Conservation (phyloP, 2,329 filamentous ascomycete species). For the Neonectria ditissima region DNA sequence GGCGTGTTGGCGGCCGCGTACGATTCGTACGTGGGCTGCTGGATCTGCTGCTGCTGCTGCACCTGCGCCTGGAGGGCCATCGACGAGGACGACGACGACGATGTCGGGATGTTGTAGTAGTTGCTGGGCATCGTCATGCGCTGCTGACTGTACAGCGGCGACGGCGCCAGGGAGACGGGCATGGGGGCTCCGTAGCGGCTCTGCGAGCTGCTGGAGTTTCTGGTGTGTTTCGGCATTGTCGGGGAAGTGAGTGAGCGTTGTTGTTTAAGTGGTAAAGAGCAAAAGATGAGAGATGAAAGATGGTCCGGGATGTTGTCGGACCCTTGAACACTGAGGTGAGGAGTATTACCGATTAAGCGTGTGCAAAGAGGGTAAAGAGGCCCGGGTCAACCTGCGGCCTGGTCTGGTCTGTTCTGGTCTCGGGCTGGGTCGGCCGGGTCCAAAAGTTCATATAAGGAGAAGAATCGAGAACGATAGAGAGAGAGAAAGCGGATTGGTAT, state of each 20-base stretch:
- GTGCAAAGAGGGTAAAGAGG: conserved; percentile 36
- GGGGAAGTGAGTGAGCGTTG: conserved; percentile 26
- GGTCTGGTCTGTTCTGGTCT: conserved; percentile 29
- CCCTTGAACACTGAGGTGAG: conserved; percentile 28
- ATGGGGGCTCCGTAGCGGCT: conserved; percentile 48
- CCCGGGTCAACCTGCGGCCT: conserved; percentile 44
- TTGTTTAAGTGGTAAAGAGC: conserved; percentile 22
- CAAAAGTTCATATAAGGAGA: conserved; percentile 9
- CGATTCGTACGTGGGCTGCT: conserved; percentile 53
- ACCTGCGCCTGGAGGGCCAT: conserved; percentile 49
- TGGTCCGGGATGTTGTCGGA: conserved; percentile 28
- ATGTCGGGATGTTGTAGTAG: conserved; percentile 55
- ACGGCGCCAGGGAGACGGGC: conserved; percentile 55
- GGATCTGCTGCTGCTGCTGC: conserved; percentile 41
- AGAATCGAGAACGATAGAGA: conserved; percentile 9
- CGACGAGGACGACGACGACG: conserved; percentile 49
- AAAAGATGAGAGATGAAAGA: conserved; percentile 26
- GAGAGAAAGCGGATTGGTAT: conserved; percentile 31
- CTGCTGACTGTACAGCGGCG: conserved; percentile 57
- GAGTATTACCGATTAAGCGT: conserved; percentile 45
- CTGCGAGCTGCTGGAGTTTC: conserved; percentile 52
- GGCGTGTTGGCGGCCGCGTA: conserved; percentile 52
- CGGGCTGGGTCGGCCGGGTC: conserved; percentile 32
- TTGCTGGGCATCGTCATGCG: conserved; percentile 54
- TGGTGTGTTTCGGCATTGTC: conserved; percentile 61